Conservation (phyloP, 495 filamentous ascomycete species). For the Hypoxylon crocopeplum region DNA sequence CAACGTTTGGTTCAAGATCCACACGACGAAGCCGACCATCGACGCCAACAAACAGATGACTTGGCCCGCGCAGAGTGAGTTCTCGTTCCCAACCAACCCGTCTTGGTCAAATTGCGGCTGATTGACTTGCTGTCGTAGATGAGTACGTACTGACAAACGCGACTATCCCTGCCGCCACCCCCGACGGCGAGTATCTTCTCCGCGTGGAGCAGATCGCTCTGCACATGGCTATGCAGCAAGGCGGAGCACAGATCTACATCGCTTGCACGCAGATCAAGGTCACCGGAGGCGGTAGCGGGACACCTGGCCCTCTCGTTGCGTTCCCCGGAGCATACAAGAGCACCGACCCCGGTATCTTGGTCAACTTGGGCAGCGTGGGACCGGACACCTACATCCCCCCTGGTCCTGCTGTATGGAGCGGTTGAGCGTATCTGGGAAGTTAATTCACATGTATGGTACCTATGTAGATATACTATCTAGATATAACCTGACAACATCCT, state of each 20-base stretch:
- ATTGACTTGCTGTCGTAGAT: constrained; percentile 30
- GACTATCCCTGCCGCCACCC: constrained; percentile 51
- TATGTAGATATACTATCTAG: no score
- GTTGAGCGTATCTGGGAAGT: constrained; percentile 19
- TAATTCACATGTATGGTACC: no score
- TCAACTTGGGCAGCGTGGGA: constrained; percentile 47
- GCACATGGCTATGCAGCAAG: constrained; percentile 50
- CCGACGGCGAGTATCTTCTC: constrained; percentile 62
- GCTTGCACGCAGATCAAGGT: constrained; percentile 64
- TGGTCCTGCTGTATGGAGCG: constrained; percentile 52
- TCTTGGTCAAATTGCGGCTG: no score
- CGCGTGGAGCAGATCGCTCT: constrained; percentile 63
- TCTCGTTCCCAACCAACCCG: neutral
- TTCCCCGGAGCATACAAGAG: constrained; percentile 61
- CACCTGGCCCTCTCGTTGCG: constrained; percentile 51
- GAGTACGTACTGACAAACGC: constrained; percentile 50
- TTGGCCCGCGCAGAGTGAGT: constrained; percentile 49
- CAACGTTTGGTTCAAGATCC: constrained; percentile 60
- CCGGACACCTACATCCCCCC: constrained; percentile 51
- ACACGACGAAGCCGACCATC: constrained; percentile 48
- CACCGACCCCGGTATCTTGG: constrained; percentile 53
- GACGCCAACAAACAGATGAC: constrained; percentile 49
- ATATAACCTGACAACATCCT: no score
- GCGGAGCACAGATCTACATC: constrained; percentile 60
- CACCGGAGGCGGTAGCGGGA: constrained; percentile 55